Evolutionary conservation across 805 yeast species (phyloP).

Genomic region (Barnettozyma sucrosica): DNA sequence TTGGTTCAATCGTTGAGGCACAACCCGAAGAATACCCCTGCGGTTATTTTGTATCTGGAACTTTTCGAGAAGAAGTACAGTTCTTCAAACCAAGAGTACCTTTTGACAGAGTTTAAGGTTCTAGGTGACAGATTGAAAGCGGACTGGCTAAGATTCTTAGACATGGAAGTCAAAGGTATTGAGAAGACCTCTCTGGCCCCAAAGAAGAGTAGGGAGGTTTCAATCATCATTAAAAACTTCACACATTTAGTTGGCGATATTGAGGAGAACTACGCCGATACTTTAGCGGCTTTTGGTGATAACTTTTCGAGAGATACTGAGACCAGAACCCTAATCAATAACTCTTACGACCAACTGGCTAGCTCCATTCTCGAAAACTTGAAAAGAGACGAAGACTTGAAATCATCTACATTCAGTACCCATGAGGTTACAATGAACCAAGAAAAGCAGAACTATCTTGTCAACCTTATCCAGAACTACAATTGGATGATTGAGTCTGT

Average conservation of each 20-base stretch:
- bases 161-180: constrained; percentile 43
- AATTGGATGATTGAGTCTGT: constrained; percentile 44
- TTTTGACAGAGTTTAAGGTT: constrained; percentile 44
- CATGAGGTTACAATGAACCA: constrained; percentile 23
- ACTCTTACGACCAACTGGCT: constrained; percentile 27
- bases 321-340: constrained; percentile 24
- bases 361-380: constrained; percentile 28
- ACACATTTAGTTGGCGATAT: constrained; percentile 40
- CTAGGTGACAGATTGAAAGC: constrained; percentile 44
- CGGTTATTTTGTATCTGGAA: constrained; percentile 39
- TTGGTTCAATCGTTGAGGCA: constrained; percentile 32
- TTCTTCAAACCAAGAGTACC: constrained; percentile 60
- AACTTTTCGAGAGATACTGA: constrained; percentile 9
- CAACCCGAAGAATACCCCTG: constrained; percentile 37
- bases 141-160: constrained; percentile 56
- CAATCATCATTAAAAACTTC: constrained; percentile 40
- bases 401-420: constrained; percentile 5
- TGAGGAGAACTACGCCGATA: constrained; percentile 23
- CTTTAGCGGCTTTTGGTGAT: constrained; percentile 13
- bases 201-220: constrained; percentile 35
- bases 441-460: constrained; percentile 34
- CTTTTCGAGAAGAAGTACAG: constrained; percentile 31
- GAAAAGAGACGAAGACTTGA: constrained; percentile 21
- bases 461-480: constrained; percentile 48
- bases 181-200: constrained; percentile 32